phyloP scores from a whole-genome alignment of 164 flowering plant species.

The Kalanchoe fedtschenkoi region DNA sequence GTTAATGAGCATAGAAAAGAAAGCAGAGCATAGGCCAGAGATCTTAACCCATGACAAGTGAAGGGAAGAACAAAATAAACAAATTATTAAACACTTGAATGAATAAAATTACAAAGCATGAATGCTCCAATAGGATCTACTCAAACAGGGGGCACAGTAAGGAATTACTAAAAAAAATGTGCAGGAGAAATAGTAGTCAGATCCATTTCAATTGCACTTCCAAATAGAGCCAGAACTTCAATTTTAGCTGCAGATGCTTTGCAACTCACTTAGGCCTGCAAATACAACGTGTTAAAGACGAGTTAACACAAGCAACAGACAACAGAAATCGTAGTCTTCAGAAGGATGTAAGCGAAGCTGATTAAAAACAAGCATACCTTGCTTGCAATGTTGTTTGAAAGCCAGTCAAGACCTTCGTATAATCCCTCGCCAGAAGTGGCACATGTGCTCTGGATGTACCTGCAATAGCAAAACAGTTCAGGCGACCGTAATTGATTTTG shows the following conservation, averaged over 20 bases:
- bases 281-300: not conserved
- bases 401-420: constrained; percentile 4
- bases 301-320: not conserved
- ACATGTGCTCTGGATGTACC: constrained; percentile 6
- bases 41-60: too few relatives aligned
- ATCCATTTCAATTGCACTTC: not conserved
- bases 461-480: not conserved
- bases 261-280: not conserved
- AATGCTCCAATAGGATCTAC: not conserved
- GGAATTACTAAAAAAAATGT: not conserved
- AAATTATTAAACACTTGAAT: too few relatives aligned
- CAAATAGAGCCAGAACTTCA: not conserved
- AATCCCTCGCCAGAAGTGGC: constrained; percentile 5
- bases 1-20: too few relatives aligned
- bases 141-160: not conserved
- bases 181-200: not conserved
- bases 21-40: too few relatives aligned
- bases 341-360: not conserved
- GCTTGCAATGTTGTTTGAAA: constrained; percentile 4
- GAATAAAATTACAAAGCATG: too few relatives aligned
- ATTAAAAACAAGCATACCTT: not conserved
- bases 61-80: too few relatives aligned
- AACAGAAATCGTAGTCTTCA: not conserved
- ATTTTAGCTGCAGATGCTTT: not conserved
- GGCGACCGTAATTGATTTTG: not conserved